Conservation (phyloP, 2,329 filamentous ascomycete species). For the Diaporthe amygdali region DNA sequence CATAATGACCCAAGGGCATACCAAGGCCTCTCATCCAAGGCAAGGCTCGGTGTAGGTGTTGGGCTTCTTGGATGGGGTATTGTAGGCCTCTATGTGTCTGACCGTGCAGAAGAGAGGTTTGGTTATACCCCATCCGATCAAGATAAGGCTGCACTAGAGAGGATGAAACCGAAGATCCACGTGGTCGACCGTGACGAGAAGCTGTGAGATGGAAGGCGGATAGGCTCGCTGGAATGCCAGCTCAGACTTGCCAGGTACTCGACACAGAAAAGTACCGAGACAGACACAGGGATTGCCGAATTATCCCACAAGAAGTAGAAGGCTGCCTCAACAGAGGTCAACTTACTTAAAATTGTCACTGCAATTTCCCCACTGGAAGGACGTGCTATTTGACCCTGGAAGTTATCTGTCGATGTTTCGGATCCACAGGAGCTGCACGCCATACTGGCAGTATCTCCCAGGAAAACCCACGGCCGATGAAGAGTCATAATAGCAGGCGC, state of each 20-base stretch:
- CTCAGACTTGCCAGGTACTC: background rate
- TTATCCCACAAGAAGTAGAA: background rate
- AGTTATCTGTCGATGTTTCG: background rate
- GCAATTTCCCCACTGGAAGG: too few relatives aligned
- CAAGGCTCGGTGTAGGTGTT: slow-evolving; percentile 73
- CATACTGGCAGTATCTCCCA: background rate
- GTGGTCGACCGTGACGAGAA: slow-evolving; percentile 56
- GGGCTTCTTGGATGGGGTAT: slow-evolving; percentile 79
- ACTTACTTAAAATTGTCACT: too few relatives aligned
- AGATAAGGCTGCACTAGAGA: slow-evolving; percentile 71
- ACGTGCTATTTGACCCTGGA: background rate
- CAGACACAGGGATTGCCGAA: background rate
- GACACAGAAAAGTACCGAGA: background rate
- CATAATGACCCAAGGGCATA: slow-evolving; percentile 59
- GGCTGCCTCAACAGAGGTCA: too few relatives aligned
- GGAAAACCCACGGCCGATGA: background rate
- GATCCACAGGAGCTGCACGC: background rate
- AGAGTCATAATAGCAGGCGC: too few relatives aligned
- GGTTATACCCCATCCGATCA: slow-evolving; percentile 75
- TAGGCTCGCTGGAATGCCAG: background rate
- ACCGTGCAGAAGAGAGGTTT: slow-evolving; percentile 74
- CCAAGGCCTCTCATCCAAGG: slow-evolving; percentile 71
- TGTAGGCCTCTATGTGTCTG: slow-evolving; percentile 74
- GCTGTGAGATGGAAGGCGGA: slow-evolving; percentile 12
- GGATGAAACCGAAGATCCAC: slow-evolving; percentile 66